Evolutionary conservation across 108 stramenopile species (phyloP).

Genomic region (Seminavis robusta): DNA sequence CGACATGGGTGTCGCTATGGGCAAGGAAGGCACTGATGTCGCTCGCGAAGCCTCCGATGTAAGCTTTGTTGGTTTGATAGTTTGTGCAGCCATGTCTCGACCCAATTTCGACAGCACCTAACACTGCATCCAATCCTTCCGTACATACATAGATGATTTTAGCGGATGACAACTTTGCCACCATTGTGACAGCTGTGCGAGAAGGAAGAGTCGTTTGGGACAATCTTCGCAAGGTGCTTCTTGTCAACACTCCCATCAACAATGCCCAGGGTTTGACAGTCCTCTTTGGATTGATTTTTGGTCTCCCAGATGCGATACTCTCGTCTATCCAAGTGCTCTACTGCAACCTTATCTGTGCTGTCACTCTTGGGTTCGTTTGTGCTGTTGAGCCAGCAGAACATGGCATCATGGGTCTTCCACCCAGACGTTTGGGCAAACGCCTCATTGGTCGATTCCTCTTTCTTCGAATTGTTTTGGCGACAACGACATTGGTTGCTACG

Average conservation of each 20-base stretch:
- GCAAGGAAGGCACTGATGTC: conserved; percentile 95
- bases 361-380: conserved; percentile 78
- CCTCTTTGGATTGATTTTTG: conserved; percentile 59
- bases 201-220: conserved; percentile 89
- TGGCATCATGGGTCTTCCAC: conserved; percentile 58
- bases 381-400: conserved; percentile 82
- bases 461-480: conserved; percentile 71
- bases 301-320: conserved; percentile 49
- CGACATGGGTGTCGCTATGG: conserved; percentile 99
- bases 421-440: conserved; percentile 82
- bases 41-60: conserved; percentile 95
- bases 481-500: conserved; percentile 42
- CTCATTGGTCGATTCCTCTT: conserved; percentile 85
- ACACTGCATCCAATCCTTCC: no score
- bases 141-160: no score
- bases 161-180: conserved; percentile 97
- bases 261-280: conserved; percentile 79
- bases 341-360: conserved; percentile 83
- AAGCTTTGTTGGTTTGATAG: no score
- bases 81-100: no score
- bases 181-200: conserved; percentile 74
- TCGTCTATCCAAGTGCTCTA: conserved; percentile 76
- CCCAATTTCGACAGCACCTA: no score
- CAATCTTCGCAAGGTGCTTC: conserved; percentile 79
- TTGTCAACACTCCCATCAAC: conserved; percentile 88